phyloP scores from a whole-genome alignment of 2,329 filamentous ascomycete species.

The Neofusicoccum parvum region DNA sequence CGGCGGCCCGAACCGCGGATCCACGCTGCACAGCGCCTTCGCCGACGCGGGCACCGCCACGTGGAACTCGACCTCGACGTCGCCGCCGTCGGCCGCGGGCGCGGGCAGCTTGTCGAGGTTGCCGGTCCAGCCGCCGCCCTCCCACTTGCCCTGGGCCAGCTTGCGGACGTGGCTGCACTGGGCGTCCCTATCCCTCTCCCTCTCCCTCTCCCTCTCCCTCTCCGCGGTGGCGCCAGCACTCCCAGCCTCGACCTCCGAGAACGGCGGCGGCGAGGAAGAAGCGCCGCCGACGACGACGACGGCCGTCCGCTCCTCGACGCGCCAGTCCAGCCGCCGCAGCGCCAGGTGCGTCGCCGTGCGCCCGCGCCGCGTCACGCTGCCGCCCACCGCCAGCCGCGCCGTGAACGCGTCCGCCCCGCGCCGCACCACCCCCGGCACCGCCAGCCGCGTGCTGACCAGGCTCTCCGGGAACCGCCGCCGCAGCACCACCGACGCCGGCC shows the following conservation, averaged over 20 bases:
- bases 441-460: not conserved
- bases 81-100: not conserved
- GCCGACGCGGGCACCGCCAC: not conserved
- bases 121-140: not conserved
- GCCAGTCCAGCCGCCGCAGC: conserved; percentile 1
- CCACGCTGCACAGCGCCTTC: not conserved
- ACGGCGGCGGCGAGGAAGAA: not conserved
- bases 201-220: not conserved
- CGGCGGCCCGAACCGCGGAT: not conserved
- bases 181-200: not conserved
- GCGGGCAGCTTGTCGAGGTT: not conserved
- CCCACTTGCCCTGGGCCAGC: not conserved
- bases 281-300: not conserved
- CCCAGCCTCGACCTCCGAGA: not conserved
- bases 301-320: not conserved
- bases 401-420: not conserved
- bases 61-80: not conserved
- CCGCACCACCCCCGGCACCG: not conserved
- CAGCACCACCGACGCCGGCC: not conserved
- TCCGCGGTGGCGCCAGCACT: no score
- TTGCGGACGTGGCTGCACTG: not conserved
- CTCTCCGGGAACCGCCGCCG: conserved; percentile 4
- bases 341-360: not conserved
- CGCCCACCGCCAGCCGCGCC: not conserved
- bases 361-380: not conserved